Evolutionary conservation across 192 early-diverging fungal species (phyloP).

Genomic region (Dispira parvispora): DNA sequence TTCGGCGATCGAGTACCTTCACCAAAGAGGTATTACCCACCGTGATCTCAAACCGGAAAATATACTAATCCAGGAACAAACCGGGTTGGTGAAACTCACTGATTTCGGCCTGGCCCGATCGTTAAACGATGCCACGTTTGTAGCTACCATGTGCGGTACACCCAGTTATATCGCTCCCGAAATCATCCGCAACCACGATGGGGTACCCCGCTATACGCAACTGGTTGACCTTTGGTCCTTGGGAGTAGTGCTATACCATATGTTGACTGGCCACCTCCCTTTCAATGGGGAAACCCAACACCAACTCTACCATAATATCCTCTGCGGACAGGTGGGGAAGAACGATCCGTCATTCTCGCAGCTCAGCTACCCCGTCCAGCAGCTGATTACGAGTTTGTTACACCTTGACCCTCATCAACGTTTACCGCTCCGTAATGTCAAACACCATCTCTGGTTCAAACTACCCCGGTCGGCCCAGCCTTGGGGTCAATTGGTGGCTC

Average conservation of each 20-base stretch:
- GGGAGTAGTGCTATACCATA: conserved; percentile 8
- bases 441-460: too few species aligned
- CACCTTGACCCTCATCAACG: background rate
- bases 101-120: conserved; percentile 50
- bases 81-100: conserved; percentile 26
- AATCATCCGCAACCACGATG: conserved; percentile 9
- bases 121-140: conserved; percentile 23
- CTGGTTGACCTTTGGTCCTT: conserved; percentile 9
- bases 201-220: background rate
- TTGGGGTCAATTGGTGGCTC: too few species aligned
- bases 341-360: background rate
- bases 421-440: background rate
- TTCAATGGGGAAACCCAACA: conserved; percentile 3
- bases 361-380: background rate
- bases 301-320: background rate
- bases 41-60: conserved; percentile 89
- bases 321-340: background rate
- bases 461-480: too few species aligned
- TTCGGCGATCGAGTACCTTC: conserved; percentile 54
- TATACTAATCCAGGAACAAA: conserved; percentile 21
- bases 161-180: conserved; percentile 36
- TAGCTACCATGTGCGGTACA: conserved; percentile 35
- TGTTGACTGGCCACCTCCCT: conserved; percentile 7
- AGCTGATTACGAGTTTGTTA: background rate
- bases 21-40: conserved; percentile 70